Evolutionary conservation across 2,329 filamentous ascomycete genomes (phyloP), one percentile per base, ranked within the genome.

Genomic region (Dactylellina parvicollis): DNA sequence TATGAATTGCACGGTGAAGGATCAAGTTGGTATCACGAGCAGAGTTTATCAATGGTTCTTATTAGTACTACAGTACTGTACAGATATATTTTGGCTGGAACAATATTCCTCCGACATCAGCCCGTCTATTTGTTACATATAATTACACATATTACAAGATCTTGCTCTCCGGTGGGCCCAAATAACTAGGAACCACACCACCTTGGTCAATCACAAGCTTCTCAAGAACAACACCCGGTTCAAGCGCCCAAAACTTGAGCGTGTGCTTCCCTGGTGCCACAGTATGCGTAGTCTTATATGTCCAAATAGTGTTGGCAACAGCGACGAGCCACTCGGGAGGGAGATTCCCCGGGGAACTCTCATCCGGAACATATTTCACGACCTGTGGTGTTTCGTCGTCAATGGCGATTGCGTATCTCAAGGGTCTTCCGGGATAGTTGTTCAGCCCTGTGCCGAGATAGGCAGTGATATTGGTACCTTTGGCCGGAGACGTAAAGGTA

Each of bases 401-500:
- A 14, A 87, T 78, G 4, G 82, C 81, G 1, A 86, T 79, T 3
- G 85, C 83, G 74, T 85, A 87, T 3, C 80, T 81, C 77, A 87
- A 83, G 1, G 81, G 82, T 0, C 81, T 80, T 20, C 80, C 79
- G 0, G 85, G 85, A 62, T 85, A 82, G 4, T 83, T 82, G 75
- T 87, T 86, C 3, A 86, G 80, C 0, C 82, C 80, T 2, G 81
- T 80, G 0, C 80, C 81, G 69, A 88, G 81, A 78, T 83, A 84
- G 1, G 87, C 80, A 0, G 84, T 83, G 0, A 83, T 79, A 75
- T 82, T 83, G 46, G 79, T 79, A 4, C 81, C 82, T 14, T 81
- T 81, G 3, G 82, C 78, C 18, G 79, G 78, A 65, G 83, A 83
- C 44, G 84, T 86, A 80, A 88, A 89, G 10, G 87, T 82, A 79